Evolutionary conservation across 768 basidiomycete genomes (phyloP).

Genomic region (Agaricus blazei): DNA sequence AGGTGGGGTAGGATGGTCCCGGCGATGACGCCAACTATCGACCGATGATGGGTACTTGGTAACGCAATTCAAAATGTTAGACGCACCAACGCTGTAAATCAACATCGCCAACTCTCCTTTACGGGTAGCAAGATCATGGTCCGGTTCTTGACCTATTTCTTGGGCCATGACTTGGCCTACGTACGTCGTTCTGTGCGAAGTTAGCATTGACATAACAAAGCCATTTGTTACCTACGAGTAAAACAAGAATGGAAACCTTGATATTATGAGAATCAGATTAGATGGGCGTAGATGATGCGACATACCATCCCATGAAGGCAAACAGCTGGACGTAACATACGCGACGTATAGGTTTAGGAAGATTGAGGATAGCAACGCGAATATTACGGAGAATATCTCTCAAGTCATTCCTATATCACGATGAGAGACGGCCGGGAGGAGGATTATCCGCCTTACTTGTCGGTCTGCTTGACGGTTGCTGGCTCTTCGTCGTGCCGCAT

Average conservation of each 20-base stretch:
- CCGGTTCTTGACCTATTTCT: conserved; percentile 67
- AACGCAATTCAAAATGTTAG: background rate
- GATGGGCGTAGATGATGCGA: conserved; percentile 6
- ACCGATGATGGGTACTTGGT: conserved; percentile 10
- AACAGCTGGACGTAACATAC: conserved; percentile 94
- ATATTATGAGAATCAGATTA: background rate
- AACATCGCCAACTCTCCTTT: conserved; percentile 87
- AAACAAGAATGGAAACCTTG: conserved; percentile 93
- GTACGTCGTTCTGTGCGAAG: conserved; percentile 70
- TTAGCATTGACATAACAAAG: background rate
- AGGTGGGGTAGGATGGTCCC: conserved; percentile 80
- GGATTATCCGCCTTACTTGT: conserved; percentile 29
- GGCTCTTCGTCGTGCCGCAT: conserved; percentile 77
- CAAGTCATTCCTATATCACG: conserved; percentile 40
- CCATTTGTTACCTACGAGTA: conserved; percentile 54
- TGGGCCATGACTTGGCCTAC: conserved; percentile 92
- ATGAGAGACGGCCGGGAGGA: background rate
- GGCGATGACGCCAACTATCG: conserved; percentile 75
- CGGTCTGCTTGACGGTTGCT: conserved; percentile 30
- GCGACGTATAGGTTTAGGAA: conserved; percentile 80
- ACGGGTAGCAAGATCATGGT: conserved; percentile 78
- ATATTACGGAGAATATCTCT: conserved; percentile 81
- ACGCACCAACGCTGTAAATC: conserved; percentile 80
- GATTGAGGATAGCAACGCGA: conserved; percentile 58
- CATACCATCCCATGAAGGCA: conserved; percentile 94